Base-by-base conservation (phyloP, 805 yeast species). In the Pichia rugopelliculosa region DNA sequence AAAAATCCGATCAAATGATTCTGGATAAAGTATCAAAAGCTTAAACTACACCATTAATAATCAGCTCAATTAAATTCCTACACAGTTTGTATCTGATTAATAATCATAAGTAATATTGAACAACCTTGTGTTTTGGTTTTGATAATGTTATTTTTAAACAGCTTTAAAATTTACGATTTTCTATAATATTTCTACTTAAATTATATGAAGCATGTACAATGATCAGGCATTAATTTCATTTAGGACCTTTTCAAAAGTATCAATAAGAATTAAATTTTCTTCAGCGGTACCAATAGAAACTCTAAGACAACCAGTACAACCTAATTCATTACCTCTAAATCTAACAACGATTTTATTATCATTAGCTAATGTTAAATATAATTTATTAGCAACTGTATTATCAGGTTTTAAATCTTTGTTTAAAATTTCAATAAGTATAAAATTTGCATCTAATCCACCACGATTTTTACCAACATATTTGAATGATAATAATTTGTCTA, bases 381-480 rank as follows among this genome's bases (percentile, higher is more conserved):
- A 71, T 30, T 68, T 56, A 42, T 75, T 66, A 3, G 99, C 97
- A 23, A 79, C 61, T 20, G 71, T 75, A 52, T 84, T 84, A 39
- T 80, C 79, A 3, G 96, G 91, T 18, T 63, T 56, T 6, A 89
- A 88, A 1, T 69, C 57, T 42, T 69, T 68, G 59, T 80, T 81
- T 45, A 87, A 72, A 20, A 91, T 70, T 62, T 88, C 84, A 15
- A 90, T 62, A 48, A 93, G 73, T 8, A 93, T 55, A 64, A 93
- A 93, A 64, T 93, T 93, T 4, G 97, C 83, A 62, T 87, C 96
- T 44, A 77, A 60, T 1, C 93, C 89, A 38, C 99, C 98, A 45
- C 88, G 76, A 47, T 82, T 76, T 49, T 74, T 74, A 22, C 93
- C 95, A 22, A 91, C 73, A 12, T 84, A 81, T 6, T 77, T 69